phyloP scores from a whole-genome alignment of 768 basidiomycete genomes.

The Lactifluus piperatus region DNA sequence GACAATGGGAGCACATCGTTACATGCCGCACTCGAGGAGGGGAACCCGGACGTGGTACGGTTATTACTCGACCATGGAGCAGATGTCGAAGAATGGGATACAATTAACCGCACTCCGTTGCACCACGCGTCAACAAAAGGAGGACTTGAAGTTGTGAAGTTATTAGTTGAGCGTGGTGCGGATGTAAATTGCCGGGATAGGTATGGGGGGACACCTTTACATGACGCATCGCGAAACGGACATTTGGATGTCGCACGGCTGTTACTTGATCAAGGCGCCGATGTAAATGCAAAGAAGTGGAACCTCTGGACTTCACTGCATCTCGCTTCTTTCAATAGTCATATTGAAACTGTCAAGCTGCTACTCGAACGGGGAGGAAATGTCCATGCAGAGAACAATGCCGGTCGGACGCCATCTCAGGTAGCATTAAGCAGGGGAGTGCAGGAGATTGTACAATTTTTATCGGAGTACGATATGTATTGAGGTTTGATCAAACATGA shows the following conservation, averaged over 20 bases:
- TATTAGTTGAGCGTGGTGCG: not conserved
- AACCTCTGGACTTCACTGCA: not conserved
- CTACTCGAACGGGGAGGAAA: not conserved
- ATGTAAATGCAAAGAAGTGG: not conserved
- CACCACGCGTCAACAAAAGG: not conserved
- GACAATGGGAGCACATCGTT: too few relatives aligned
- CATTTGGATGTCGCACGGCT: not conserved
- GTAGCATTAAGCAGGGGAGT: not conserved
- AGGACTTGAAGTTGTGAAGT: not conserved
- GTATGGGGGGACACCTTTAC: not conserved
- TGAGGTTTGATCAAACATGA: not conserved
- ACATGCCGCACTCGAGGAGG: too few relatives aligned
- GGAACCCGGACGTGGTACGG: too few relatives aligned
- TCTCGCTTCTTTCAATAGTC: not conserved
- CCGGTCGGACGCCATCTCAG: not conserved
- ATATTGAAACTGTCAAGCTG: not conserved
- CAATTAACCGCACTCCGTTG: not conserved
- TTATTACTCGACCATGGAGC: not conserved
- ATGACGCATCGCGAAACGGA: not conserved
- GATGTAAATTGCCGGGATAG: not conserved
- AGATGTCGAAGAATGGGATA: not conserved
- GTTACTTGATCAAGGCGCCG: not conserved
- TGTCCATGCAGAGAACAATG: not conserved
- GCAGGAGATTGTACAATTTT: not conserved
- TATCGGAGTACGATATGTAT: not conserved